Conservation (phyloP, 2,329 filamentous ascomycete genomes). For the Fonsecaea nubica region DNA sequence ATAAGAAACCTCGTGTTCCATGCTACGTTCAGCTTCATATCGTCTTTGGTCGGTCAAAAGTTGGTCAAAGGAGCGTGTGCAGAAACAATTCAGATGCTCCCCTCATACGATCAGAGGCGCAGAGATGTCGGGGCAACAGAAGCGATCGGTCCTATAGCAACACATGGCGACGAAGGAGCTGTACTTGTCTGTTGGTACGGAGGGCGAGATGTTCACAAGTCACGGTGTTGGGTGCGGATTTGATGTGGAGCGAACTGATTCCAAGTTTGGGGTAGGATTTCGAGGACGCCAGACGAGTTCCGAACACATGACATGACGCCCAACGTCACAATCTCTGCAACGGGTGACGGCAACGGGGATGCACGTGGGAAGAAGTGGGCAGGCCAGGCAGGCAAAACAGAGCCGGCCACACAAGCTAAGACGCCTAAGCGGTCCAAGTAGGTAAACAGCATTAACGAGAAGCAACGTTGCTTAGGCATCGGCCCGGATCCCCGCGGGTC, state of each 20-base stretch:
- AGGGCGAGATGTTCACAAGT: background rate
- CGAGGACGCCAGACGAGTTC: background rate
- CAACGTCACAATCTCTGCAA: background rate
- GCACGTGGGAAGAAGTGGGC: background rate
- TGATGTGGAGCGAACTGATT: conserved; percentile 16
- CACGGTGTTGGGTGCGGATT: conserved; percentile 6
- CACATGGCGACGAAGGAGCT: background rate
- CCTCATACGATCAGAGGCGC: conserved; percentile 25
- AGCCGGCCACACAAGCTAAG: background rate
- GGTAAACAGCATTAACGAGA: background rate
- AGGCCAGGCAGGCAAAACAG: background rate
- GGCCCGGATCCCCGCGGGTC: conserved; percentile 4
- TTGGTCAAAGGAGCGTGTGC: background rate
- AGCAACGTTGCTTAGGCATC: background rate
- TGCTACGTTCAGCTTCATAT: conserved; percentile 53
- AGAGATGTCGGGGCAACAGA: conserved; percentile 8
- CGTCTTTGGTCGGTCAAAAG: conserved; percentile 42
- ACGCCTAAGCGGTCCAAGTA: background rate
- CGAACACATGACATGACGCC: background rate
- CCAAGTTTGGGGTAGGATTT: conserved; percentile 5
- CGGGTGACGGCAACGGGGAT: background rate
- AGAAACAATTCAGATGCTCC: conserved; percentile 20
- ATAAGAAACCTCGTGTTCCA: conserved; percentile 69
- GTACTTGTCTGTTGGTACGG: background rate
- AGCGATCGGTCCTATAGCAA: conserved; percentile 5